Evolutionary conservation across 768 basidiomycete genomes (phyloP).

Genomic region (Pleurotus sapidus): DNA sequence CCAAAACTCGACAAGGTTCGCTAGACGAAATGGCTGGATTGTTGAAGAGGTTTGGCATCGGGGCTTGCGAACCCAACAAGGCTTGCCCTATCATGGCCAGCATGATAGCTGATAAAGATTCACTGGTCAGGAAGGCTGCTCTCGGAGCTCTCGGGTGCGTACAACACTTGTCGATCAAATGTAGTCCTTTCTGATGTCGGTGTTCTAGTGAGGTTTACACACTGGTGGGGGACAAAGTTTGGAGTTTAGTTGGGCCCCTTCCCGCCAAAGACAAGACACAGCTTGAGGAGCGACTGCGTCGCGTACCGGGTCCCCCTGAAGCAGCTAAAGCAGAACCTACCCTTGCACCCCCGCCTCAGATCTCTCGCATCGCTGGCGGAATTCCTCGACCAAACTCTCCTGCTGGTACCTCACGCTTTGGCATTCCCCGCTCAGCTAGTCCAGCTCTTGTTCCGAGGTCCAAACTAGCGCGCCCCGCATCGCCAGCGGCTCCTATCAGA

Average conservation of each 20-base stretch:
- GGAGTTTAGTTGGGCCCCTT: slow-evolving; percentile 72
- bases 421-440: slow-evolving; percentile 34
- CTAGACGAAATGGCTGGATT: slow-evolving; percentile 79
- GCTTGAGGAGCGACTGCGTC: slow-evolving; percentile 84
- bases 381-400: slow-evolving; percentile 51
- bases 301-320: slow-evolving; percentile 64
- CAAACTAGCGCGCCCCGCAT: slow-evolving; percentile 39
- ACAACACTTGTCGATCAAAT: slow-evolving; percentile 5
- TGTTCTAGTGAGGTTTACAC: slow-evolving; percentile 70
- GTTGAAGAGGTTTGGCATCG: slow-evolving; percentile 79
- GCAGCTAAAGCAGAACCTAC: slow-evolving; percentile 36
- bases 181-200: slow-evolving; percentile 9
- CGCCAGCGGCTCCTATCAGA: slow-evolving; percentile 34
- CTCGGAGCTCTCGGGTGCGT: slow-evolving; percentile 75
- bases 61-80: slow-evolving; percentile 76
- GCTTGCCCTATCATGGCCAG: slow-evolving; percentile 75
- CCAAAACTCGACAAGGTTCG: slow-evolving; percentile 86
- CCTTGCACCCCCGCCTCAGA: slow-evolving; percentile 40
- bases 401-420: slow-evolving; percentile 34
- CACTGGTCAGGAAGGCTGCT: slow-evolving; percentile 84
- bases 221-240: slow-evolving; percentile 83
- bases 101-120: slow-evolving; percentile 88
- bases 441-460: slow-evolving; percentile 27
- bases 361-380: slow-evolving; percentile 50
- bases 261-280: slow-evolving; percentile 89